A percentile compares a stretch with the other conserved stretches of the same genome.
Evolutionary conservation across 192 early-diverging fungal genomes (phyloP).

Genomic region (Gaertneriomyces semiglobifer): DNA sequence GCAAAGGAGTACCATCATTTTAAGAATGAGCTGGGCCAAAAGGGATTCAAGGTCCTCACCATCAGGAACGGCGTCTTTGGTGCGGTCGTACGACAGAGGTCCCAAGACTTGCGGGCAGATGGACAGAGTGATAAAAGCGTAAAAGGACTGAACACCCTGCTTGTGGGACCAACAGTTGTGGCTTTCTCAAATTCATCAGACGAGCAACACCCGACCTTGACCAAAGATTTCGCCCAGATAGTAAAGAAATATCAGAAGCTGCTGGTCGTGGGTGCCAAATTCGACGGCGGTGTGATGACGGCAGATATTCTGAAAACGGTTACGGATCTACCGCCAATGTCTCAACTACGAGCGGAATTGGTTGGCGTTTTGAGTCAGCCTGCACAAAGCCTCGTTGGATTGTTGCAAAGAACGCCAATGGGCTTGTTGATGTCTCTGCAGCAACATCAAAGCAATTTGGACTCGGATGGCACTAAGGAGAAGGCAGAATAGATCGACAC

Average conservation of each 20-base stretch:
- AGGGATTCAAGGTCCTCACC: constrained; percentile 24
- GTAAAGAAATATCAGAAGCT: constrained; percentile 23
- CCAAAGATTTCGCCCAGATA: constrained; percentile 24
- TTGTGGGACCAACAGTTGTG: constrained; percentile 21
- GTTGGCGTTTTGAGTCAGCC: constrained; percentile 28
- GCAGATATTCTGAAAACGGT: constrained; percentile 24
- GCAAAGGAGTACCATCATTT: constrained; percentile 19
- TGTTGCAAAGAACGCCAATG: constrained; percentile 20
- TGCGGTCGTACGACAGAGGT: constrained; percentile 7
- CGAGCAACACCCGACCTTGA: constrained; percentile 11
- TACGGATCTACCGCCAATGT: constrained; percentile 17
- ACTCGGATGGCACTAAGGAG: not conserved
- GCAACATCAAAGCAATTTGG: constrained; percentile 23
- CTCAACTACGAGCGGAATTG: constrained; percentile 26
- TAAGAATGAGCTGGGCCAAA: constrained; percentile 22
- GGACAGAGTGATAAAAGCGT: not conserved
- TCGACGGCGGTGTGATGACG: constrained; percentile 22
- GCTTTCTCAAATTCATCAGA: constrained; percentile 26
- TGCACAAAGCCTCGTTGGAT: constrained; percentile 12
- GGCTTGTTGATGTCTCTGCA: constrained; percentile 10
- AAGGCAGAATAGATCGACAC: not conserved
- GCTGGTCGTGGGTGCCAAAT: constrained; percentile 34
- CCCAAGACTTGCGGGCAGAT: not conserved
- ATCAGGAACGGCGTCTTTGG: constrained; percentile 27
- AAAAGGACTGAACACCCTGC: constrained; percentile 8